phyloP scores from a whole-genome alignment of 305 asterid species.

The Fraxinus albicans region DNA sequence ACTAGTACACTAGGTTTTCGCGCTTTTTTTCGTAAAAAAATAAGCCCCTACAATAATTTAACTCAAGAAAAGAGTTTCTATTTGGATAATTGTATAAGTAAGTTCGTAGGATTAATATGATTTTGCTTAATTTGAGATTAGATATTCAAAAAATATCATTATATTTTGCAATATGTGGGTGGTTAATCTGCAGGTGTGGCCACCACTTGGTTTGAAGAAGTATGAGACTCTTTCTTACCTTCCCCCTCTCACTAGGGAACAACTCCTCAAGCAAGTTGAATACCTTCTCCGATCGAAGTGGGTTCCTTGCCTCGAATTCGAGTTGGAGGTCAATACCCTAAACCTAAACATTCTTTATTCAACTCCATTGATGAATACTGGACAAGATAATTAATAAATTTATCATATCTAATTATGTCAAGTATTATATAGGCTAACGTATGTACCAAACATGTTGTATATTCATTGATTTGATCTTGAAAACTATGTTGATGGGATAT shows the following conservation, averaged over 20 bases:
- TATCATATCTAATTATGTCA: neutral
- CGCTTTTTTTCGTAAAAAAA: neutral
- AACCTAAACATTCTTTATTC: neutral
- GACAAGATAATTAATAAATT: neutral
- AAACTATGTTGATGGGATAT: neutral
- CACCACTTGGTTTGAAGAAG: conserved; percentile 26
- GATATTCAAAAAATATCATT: neutral
- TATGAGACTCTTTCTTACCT: conserved; percentile 45
- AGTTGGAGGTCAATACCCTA: conserved; percentile 19
- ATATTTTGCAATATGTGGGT: neutral
- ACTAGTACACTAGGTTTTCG: neutral
- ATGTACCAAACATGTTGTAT: neutral
- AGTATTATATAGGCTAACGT: no score
- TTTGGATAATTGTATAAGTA: neutral
- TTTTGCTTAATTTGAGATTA: neutral
- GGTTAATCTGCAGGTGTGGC: conserved; percentile 23
- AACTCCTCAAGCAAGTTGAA: conserved; percentile 31
- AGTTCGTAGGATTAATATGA: neutral
- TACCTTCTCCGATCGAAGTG: conserved; percentile 29
- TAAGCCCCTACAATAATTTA: neutral
- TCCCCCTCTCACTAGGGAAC: conserved; percentile 25
- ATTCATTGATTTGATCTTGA: neutral
- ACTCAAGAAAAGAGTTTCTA: neutral
- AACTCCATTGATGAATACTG: neutral
- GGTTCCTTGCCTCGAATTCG: conserved; percentile 43